phyloP scores from a whole-genome alignment of 345 rosid species.

The Gossypium bickii region DNA sequence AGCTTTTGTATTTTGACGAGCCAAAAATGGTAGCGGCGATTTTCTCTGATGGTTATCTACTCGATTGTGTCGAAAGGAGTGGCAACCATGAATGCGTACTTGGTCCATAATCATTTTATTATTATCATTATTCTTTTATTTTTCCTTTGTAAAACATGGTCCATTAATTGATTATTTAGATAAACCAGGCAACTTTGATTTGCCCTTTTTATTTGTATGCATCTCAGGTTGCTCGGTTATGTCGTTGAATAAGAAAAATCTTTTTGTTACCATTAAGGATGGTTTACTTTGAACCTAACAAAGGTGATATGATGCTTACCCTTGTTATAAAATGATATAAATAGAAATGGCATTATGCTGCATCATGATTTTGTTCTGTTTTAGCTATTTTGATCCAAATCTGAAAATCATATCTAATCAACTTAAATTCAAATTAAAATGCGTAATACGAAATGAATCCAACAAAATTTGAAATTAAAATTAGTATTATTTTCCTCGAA shows the following conservation, averaged over 20 bases:
- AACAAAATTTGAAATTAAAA: too few species aligned
- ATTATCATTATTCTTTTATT: not conserved
- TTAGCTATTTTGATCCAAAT: too few species aligned
- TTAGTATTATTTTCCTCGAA: too few species aligned
- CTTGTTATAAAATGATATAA: too few species aligned
- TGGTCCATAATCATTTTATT: not conserved
- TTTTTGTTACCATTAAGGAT: conserved; percentile 3
- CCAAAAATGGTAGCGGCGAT: conserved; percentile 29
- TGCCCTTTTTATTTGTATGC: conserved; percentile 27
- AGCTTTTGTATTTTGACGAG: conserved; percentile 55
- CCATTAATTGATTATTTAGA: conserved; percentile 33
- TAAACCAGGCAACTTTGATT: conserved; percentile 38
- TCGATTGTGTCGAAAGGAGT: conserved; percentile 3
- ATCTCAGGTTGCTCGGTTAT: conserved; percentile 43
- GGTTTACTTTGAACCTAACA: conserved; percentile 16
- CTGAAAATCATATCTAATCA: too few species aligned
- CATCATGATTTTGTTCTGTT: too few species aligned
- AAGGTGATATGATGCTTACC: conserved; percentile 17
- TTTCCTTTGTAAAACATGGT: not conserved
- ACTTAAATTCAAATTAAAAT: too few species aligned
- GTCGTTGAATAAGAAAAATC: conserved; percentile 19
- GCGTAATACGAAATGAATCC: too few species aligned
- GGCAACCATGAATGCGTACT: not conserved
- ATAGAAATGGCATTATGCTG: too few species aligned
- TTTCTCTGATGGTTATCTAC: conserved; percentile 13